Percentiles rank a stretch among this genome's conserved stretches.
Evolutionary conservation across 2,329 filamentous ascomycete genomes (phyloP).

Genomic region (Coniella vitis): DNA sequence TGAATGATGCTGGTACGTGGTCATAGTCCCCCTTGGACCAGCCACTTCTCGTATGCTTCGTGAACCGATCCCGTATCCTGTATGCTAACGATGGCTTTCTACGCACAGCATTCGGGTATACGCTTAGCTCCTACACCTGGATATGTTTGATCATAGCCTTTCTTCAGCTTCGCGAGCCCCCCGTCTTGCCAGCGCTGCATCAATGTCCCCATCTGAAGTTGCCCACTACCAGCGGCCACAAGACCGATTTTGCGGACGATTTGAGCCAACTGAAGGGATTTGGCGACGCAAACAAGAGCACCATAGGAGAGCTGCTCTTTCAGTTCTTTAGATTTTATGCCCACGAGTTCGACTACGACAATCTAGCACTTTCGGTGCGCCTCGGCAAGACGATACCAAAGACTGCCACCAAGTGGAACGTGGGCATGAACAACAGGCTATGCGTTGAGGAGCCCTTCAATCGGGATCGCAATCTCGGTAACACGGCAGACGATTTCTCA

Average conservation of each 20-base stretch:
- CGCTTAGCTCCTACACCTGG: conserved; percentile 97
- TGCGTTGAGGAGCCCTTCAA: conserved; percentile 99
- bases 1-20: conserved; percentile 91
- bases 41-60: no score
- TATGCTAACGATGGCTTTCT: conserved; percentile 4
- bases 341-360: conserved; percentile 86
- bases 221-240: conserved; percentile 54
- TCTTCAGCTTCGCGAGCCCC: conserved; percentile 77
- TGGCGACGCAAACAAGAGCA: conserved; percentile 73
- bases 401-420: conserved; percentile 77
- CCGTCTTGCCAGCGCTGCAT: conserved; percentile 80
- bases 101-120: conserved; percentile 73
- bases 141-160: conserved; percentile 98
- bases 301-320: conserved; percentile 80
- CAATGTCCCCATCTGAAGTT: conserved; percentile 59
- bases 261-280: conserved; percentile 66
- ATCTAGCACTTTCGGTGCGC: conserved; percentile 75
- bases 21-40: neutral
- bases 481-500: conserved; percentile 92
- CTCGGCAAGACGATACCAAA: conserved; percentile 68
- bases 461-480: conserved; percentile 78
- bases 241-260: conserved; percentile 82
- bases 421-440: conserved; percentile 71
- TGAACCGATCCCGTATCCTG: neutral
- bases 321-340: conserved; percentile 94